Base-by-base conservation (phyloP, 2,329 filamentous ascomycete species). In the Fusarium kyushuense region DNA sequence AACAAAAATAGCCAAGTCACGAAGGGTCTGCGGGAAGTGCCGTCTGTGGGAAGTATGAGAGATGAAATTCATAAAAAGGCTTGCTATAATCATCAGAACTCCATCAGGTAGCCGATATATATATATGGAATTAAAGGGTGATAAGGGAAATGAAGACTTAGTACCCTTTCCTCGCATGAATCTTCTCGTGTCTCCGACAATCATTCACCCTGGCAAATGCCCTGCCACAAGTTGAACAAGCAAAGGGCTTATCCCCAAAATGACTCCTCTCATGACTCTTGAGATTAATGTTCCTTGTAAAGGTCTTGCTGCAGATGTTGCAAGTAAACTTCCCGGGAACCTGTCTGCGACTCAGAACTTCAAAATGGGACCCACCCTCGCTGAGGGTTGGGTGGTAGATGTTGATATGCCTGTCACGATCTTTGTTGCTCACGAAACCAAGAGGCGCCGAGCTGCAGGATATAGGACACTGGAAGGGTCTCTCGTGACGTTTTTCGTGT, bases 131-230 rank as follows among this genome's bases (percentile, higher is more conserved):
- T 27, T 27, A 27, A 27, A 27, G 6, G 7, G 27, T 27, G 9
- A 8, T 8, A 27, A 27, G 6, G 9, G 6, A 27, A 27, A 8
- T 27, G 27, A 8, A 21, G 6, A 40, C 4, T 35, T 9, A 61
- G 2, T 61, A 62, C 0, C 56, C 59, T 3, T 25, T 56, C 13
- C 7, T 56, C 0, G 58, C 58, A 2, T 63, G 59, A 6, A 63
- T 63, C 21, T 63, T 62, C n/a, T 63, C 59, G 56, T 63, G 59
- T 2, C 59, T 62, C 7, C 59, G 25, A 3, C 59, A 63, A 14
- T 63, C 59, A 19, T 33, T 38, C 0, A 63, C 2, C 2, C 59
- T 42, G 2, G 48, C 58, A 38, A 63, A 63, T 1, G 48, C 48
- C 1, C 42, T 62, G 0, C 41, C 25, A 2, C 59, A 63, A 1